Evolutionary conservation across 495 filamentous ascomycete genomes (phyloP), one percentile per base, ranked within the genome.

Genomic region (Aspergillus homomorphus): DNA sequence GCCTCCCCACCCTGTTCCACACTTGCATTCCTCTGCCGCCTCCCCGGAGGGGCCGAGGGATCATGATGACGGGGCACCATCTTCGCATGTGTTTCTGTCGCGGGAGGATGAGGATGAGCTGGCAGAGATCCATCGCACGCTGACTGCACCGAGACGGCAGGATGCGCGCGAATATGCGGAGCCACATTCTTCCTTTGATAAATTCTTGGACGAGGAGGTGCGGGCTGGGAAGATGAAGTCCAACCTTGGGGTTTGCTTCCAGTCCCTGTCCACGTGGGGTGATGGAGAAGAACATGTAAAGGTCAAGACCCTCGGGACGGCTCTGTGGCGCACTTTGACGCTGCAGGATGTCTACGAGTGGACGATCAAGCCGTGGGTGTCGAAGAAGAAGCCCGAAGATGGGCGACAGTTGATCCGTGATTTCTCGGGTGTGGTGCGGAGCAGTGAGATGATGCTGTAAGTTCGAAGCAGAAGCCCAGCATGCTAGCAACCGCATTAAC

Each of bases 401-500:
- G 72, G 72, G 0, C 69, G 72, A 24, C 67, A 60, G 14, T 57
- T 74, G 20, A 72, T 74, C 16, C 81, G 82, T 22, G 74, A 82
- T 43, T 87, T 91, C 63, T 85, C 87, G 20, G 89, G 89, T 0
- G 70, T 90, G 0, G 77, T 92, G 1, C 75, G 80, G 45, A 83
- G 80, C 41, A 89, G 89, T 15, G 89, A 92, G 71, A 90, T 89
- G 78, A 77, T 92, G 59, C 75, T 92, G 74, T 73, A 65, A 67
- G 68, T 70, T n/a, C n/a, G n/a, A n/a, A n/a, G n/a, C n/a, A n/a
- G n/a, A n/a, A n/a, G n/a, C n/a, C n/a, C n/a, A n/a, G n/a, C n/a
- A n/a, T n/a, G n/a, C n/a, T n/a, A n/a, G n/a, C n/a, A n/a, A n/a
- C n/a, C n/a, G n/a, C n/a, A n/a, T n/a, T n/a, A n/a, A n/a, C n/a